phyloP scores from a whole-genome alignment of 106 monocot species.

The Iris macrosiphon region DNA sequence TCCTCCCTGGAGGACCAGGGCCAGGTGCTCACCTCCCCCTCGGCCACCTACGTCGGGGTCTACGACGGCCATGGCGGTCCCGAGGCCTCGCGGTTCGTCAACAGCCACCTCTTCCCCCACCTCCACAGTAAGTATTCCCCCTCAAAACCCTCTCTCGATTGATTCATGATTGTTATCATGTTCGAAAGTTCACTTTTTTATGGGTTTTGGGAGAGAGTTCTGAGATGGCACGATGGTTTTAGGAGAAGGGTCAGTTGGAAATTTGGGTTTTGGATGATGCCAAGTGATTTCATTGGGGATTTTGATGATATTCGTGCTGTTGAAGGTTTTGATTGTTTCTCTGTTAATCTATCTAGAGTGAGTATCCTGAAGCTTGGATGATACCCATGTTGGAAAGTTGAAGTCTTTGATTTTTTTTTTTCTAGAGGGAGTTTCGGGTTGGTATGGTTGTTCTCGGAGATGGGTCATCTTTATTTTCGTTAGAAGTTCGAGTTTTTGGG shows the following conservation, averaged over 20 bases:
- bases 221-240: not conserved
- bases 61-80: slow-evolving; percentile 55
- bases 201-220: not conserved
- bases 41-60: slow-evolving; percentile 39
- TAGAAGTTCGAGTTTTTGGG: no score
- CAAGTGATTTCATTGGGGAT: no score
- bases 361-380: no score
- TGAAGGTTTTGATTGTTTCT: no score
- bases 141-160: not conserved
- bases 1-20: slow-evolving; percentile 38
- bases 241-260: not conserved
- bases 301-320: no score
- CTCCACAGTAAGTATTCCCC: slow-evolving; percentile 23
- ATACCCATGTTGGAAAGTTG: no score
- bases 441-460: no score
- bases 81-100: slow-evolving; percentile 48
- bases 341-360: no score
- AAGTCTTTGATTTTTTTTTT: no score
- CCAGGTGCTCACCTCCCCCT: slow-evolving; percentile 40
- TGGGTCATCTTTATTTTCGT: no score
- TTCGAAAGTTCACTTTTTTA: not conserved
- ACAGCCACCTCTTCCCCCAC: slow-evolving; percentile 35
- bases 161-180: not conserved
- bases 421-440: no score
- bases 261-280: no score